These are phyloP conservation scores for Cyclotella kingstonii DNA, from an alignment of 108 stramenopile species.

Conservation along the genomic window DNA sequence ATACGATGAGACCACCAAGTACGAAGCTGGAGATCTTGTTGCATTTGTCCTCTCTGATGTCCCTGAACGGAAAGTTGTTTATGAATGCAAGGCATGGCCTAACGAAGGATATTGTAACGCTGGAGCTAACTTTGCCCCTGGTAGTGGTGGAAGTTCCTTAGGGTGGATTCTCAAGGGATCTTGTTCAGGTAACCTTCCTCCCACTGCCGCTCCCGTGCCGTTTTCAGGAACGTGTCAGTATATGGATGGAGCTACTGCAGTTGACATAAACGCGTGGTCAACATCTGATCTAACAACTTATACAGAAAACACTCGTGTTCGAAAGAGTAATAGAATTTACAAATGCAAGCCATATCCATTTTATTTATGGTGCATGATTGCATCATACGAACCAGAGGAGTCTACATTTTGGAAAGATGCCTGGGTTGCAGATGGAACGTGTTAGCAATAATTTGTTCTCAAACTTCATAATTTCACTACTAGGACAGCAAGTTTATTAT, in stretches of 20 bases:
- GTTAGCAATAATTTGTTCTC: too few relatives aligned
- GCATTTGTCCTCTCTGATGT: neutral
- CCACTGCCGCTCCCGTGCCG: slow-evolving; percentile 1
- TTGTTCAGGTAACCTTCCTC: slow-evolving; percentile 11
- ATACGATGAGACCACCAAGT: neutral
- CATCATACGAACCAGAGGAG: slow-evolving; percentile 5
- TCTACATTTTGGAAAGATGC: neutral
- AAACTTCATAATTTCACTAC: too few relatives aligned
- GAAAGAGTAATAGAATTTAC: neutral
- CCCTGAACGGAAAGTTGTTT: neutral
- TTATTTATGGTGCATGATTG: slow-evolving; percentile 1
- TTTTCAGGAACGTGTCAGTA: neutral
- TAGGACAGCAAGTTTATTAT: too few relatives aligned
- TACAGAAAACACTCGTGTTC: neutral
- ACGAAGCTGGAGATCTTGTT: slow-evolving; percentile 8
- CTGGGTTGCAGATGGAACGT: neutral
- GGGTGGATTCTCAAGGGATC: slow-evolving; percentile 12
- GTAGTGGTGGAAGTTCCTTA: neutral
- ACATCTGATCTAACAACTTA: neutral
- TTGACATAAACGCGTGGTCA: neutral
- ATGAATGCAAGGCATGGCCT: slow-evolving; percentile 15
- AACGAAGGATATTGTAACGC: slow-evolving; percentile 5
- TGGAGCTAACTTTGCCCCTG: slow-evolving; percentile 8
- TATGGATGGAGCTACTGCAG: neutral
- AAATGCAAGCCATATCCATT: slow-evolving; percentile 9